A percentile compares a stretch with the other conserved stretches of the same genome.
Conservation (phyloP, 495 filamentous ascomycete genomes). For the Elasticomyces elasticus region DNA sequence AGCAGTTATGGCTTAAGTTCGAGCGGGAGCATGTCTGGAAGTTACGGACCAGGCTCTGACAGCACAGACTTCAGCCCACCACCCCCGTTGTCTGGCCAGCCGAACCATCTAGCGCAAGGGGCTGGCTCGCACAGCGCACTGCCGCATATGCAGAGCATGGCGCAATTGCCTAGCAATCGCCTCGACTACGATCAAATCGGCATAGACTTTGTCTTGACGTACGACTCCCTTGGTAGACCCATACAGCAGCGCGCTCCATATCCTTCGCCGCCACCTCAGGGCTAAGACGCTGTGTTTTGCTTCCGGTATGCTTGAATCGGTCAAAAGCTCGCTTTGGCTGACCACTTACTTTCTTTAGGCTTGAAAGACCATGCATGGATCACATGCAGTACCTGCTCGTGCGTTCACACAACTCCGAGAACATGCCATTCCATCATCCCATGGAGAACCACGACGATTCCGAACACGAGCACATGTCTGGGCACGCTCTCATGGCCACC, state of each 20-base stretch:
- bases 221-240: conserved; percentile 38
- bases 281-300: conserved; percentile 13
- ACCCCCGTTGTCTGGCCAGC: conserved; percentile 18
- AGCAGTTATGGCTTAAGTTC: conserved; percentile 32
- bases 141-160: conserved; percentile 15
- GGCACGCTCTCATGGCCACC: conserved; percentile 82
- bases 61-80: conserved; percentile 34
- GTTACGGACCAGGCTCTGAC: conserved; percentile 37
- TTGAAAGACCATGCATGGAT: conserved; percentile 91
- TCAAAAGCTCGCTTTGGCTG: conserved; percentile 6
- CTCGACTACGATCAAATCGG: conserved; percentile 81
- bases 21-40: conserved; percentile 47
- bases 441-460: conserved; percentile 40
- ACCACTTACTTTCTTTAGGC: conserved; percentile 41
- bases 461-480: conserved; percentile 40
- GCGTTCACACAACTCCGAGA: conserved; percentile 43
- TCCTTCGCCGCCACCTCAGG: conserved; percentile 54
- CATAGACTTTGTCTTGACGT: conserved; percentile 95
- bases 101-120: background rate
- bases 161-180: conserved; percentile 25
- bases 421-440: conserved; percentile 39
- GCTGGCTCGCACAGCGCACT: background rate
- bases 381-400: conserved; percentile 73
- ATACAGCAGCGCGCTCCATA: conserved; percentile 32
- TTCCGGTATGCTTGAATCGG: conserved; percentile 7